phyloP scores from a whole-genome alignment of 169 alveolate species.

The Plasmodium cynomolgi region DNA sequence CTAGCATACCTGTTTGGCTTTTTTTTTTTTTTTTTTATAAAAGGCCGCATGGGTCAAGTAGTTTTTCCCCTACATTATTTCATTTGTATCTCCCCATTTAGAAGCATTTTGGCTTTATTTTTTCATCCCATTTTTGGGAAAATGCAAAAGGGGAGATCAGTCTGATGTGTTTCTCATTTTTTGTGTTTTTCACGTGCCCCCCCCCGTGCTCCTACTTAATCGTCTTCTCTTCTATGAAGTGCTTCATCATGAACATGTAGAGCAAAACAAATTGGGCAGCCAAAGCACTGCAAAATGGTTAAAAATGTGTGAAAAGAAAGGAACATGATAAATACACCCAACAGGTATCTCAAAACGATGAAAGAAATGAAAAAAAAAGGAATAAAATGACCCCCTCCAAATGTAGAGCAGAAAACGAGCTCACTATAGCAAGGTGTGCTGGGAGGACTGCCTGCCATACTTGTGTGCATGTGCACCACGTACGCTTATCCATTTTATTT shows the following conservation, averaged over 20 bases:
- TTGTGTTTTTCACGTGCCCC: background rate
- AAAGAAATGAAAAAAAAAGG: background rate
- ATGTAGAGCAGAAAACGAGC: background rate
- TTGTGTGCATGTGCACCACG: background rate
- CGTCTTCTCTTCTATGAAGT: background rate
- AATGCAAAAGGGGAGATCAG: background rate
- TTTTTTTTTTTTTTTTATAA: conserved; percentile 1
- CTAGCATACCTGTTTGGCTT: background rate
- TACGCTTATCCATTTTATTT: background rate
- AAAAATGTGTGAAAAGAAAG: background rate
- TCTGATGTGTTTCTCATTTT: background rate
- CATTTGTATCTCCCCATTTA: background rate
- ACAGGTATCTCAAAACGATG: background rate
- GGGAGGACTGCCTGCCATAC: background rate
- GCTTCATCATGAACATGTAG: background rate
- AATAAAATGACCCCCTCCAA: background rate
- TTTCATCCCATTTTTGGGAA: background rate
- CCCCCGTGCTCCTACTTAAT: background rate
- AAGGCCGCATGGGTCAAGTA: background rate
- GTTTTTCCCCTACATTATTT: background rate
- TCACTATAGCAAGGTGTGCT: background rate
- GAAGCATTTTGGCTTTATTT: background rate
- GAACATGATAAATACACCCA: background rate
- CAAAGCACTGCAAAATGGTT: background rate
- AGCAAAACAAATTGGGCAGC: background rate